Base-by-base conservation (phyloP, 225 moss, liverwort and hornwort species). In the Asterella californica region DNA sequence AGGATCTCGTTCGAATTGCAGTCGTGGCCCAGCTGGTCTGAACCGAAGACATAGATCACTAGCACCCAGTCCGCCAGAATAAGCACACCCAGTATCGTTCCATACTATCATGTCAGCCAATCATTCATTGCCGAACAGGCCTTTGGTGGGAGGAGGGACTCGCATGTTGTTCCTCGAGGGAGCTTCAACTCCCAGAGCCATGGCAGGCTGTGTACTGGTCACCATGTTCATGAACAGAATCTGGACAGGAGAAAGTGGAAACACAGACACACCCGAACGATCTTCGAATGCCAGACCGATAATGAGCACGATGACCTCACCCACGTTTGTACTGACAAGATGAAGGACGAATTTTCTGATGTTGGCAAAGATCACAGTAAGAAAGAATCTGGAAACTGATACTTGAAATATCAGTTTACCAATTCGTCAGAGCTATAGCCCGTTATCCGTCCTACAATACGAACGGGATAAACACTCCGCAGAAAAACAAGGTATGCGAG, bases 171-270 rank as follows among this genome's bases (percentile, higher is more conserved):
- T 38, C 1, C 12, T n/a, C 19, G 70, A 70, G 14, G 70, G 36
- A 45, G 70, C 47, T 61, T 89, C 89, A 24, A 87, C 81, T 6
- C 89, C 89, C 36, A 89, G 79, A 22, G 80, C 84, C 89, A 89
- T 89, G 72, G 89, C 84, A 9, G 89, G 89, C 27, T 87, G 87
- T 21, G 89, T 89, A 64, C 89, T 63, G 15, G 89, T 89, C n/a
- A 87, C 83, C 32, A 89, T 84, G 66, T 89, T 89, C 29, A 89
- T 72, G 48, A 89, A 89, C 8, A 89, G 81, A 22, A 89, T 83
- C 57, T 89, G 89, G 48, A 87, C 89, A 8, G 84, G 89, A 84
- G 57, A 84, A 80, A 11, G 80, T 5, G 87, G 89, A 36, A 89
- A 89, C 15, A 70, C 70, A 21, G 70, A 70, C 19, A 70, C 70